Base-by-base conservation (phyloP, 2,329 filamentous ascomycete genomes). In the Alternaria hordeiaustralica region DNA sequence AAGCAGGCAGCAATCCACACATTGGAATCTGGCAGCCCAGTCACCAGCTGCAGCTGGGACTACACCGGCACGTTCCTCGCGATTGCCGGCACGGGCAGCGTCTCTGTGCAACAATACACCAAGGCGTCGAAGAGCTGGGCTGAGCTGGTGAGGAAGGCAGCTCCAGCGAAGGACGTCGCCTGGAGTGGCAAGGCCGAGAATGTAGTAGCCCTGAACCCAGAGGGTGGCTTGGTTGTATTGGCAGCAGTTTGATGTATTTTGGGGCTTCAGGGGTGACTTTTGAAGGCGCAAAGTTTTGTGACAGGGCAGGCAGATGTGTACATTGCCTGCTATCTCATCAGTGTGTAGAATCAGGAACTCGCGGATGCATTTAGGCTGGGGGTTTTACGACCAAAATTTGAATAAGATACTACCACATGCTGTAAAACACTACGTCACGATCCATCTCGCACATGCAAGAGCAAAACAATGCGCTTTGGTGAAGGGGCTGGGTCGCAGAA, bases 21-120 rank as follows among this genome's bases (percentile, higher is more conserved):
- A n/a, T 85, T 99, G 44, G 93, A 97, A 68, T 90, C 91, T 49
- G 95, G 94, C 60, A 90, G 89, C 65, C 85, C 88, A n/a, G 88
- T 97, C 51, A 87, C 92, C 65, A 89, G 87, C 44, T 85, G 97
- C 67, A 86, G 87, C 53, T 99, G 94, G 94, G 96, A 99, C 77
- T 97, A 97, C 83, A 96, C 92, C 7, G 95, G 94, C 46, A 95
- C 97, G 81, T 99, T 92, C 83, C 85, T 99, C 57, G 92, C 94
- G 25, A 91, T 92, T 12, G 92, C 89, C 5, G 95, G 95, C 7
- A 86, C 90, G 5, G 89, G 90, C 47, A 94, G 94, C 26, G 84
- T 97, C 50, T 92, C 92, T 6, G 92, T 99, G 44, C 93, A 96
- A 79, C 92, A 97, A 75, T 99, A 96, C 81, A 87, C 88, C 67